A percentile compares a stretch with the other conserved stretches of the same genome.
These are phyloP conservation scores for Cylindrodendrum hubeiense DNA, from an alignment of 2,329 filamentous ascomycete species.

Conservation along the genomic window DNA sequence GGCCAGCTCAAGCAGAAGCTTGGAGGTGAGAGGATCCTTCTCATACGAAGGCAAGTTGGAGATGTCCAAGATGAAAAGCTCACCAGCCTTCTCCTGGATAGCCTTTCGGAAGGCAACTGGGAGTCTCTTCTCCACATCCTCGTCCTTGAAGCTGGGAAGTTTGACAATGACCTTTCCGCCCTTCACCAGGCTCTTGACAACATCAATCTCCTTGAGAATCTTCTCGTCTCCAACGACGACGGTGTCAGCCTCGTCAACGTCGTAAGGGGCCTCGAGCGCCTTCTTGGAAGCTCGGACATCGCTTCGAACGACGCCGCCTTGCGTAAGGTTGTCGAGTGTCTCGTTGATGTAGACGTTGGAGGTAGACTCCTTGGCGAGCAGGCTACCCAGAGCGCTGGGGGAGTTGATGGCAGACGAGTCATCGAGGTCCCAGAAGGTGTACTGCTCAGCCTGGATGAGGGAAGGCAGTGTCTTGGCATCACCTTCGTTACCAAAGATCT, in stretches of 20 bases:
- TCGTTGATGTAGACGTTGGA: conserved; percentile 72
- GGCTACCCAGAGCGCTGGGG: conserved; percentile 68
- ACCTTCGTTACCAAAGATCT: conserved; percentile 67
- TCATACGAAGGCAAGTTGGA: conserved; percentile 76
- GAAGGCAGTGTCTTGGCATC: conserved; percentile 55
- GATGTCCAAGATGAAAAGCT: conserved; percentile 82
- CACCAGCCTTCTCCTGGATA: conserved; percentile 76
- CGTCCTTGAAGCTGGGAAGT: conserved; percentile 84
- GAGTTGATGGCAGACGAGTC: conserved; percentile 75
- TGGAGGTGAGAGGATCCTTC: conserved; percentile 72
- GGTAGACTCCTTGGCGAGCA: conserved; percentile 79
- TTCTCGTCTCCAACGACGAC: conserved; percentile 83
- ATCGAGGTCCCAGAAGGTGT: conserved; percentile 94
- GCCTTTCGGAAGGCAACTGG: conserved; percentile 77
- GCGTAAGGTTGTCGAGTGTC: conserved; percentile 73
- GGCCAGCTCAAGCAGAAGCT: conserved; percentile 80
- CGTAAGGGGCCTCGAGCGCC: conserved; percentile 86
- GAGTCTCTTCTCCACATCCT: conserved; percentile 90
- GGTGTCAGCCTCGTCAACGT: conserved; percentile 82
- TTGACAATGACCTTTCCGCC: conserved; percentile 81
- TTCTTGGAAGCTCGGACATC: conserved; percentile 88
- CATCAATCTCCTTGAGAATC: conserved; percentile 82
- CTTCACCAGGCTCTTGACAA: conserved; percentile 77
- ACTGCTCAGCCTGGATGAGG: conserved; percentile 79
- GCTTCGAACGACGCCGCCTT: conserved; percentile 84